Base-by-base conservation (phyloP, 2,329 filamentous ascomycete genomes). In the Coniochaeta sp. region DNA sequence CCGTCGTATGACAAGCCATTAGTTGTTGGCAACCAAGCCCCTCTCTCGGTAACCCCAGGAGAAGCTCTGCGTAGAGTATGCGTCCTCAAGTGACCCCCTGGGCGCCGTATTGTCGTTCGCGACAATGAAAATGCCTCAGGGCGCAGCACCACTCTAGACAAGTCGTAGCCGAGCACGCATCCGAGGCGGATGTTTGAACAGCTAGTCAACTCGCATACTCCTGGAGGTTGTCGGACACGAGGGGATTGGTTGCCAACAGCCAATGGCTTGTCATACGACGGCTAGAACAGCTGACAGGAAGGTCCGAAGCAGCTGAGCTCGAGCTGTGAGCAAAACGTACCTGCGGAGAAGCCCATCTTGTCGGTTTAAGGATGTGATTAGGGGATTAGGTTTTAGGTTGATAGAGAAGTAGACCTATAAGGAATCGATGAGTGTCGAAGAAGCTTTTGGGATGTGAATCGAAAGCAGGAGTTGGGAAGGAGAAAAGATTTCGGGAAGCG, bases 311-410 rank as follows among this genome's bases (percentile, higher is more conserved):
- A 40, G 42, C 32, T 32, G 16, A 42, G 36, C 17, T 58, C 36
- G 34, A 38, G 47, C 44, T 42, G 28, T 19, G 36, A 34, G 28
- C 28, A 22, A 24, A 42, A 74, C 78, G 67, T 77, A 80, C 78
- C 78, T 63, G 74, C 69, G 69, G 72, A 69, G 71, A 73, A 75
- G 71, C 66, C 68, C 73, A 79, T 79, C 71, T 75, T 57, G 55
- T 44, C 34, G 28, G 55, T 42, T 57, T 44, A 57, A 19, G 55
- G 24, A 26, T 40, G 34, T 34, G 36, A 42, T 30, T 26, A 57
- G 36, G 14, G n/a, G 67, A 69, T 70, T 59, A 63, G 61, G 69
- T 30, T 38, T 34, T 36, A 56, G 54, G 26, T 68, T 69, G 58
- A 63, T 55, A 60, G 30, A 34, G 58, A 59, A 59, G 54, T 22